These are phyloP conservation scores for Acorus gramineus DNA, from an alignment of 106 monocot species.

Conservation along the genomic window DNA sequence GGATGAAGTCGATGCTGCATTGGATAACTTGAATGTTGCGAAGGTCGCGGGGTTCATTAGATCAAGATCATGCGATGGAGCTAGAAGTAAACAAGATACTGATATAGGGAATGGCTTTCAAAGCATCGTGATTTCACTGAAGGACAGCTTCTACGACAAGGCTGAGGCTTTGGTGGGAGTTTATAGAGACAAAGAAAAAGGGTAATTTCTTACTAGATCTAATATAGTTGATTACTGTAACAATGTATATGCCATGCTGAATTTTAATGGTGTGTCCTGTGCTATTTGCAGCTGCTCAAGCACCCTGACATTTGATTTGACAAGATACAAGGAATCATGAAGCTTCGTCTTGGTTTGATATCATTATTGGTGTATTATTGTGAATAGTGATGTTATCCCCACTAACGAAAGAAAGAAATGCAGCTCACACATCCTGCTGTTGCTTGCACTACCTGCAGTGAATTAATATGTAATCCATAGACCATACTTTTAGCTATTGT, in stretches of 20 bases:
- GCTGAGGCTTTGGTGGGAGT: slow-evolving; percentile 95
- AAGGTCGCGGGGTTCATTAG: slow-evolving; percentile 92
- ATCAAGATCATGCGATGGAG: slow-evolving; percentile 65
- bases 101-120: slow-evolving; percentile 70
- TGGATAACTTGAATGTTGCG: slow-evolving; percentile 94
- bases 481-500: no score
- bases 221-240: background rate
- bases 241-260: background rate
- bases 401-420: no score
- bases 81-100: slow-evolving; percentile 26
- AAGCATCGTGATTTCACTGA: slow-evolving; percentile 92
- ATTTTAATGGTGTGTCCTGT: background rate
- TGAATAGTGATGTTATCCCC: no score
- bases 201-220: slow-evolving; percentile 20
- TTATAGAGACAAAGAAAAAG: slow-evolving; percentile 77
- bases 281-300: slow-evolving; percentile 81
- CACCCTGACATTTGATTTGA: slow-evolving; percentile 83
- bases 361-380: no score
- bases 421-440: no score
- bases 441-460: no score
- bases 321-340: slow-evolving; percentile 74
- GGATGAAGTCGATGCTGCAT: slow-evolving; percentile 96
- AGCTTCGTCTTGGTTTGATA: background rate
- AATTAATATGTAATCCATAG: no score
- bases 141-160: slow-evolving; percentile 97